These are phyloP conservation scores for Angophora floribunda DNA, from an alignment of 345 rosid genomes.

Conservation along the genomic window DNA sequence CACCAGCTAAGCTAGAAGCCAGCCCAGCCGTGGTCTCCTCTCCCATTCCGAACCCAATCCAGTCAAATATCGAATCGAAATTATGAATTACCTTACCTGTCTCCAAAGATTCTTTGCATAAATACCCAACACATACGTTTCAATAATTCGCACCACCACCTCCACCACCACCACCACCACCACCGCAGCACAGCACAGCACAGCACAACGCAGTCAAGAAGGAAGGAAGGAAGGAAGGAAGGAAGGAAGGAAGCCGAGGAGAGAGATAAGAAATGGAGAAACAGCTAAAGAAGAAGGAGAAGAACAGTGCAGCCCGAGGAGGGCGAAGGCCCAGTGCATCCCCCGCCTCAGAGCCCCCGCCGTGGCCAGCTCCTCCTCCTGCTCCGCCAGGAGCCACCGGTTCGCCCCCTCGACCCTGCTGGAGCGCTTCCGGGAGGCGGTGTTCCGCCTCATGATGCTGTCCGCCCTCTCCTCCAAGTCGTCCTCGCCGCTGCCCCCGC, in stretches of 20 bases:
- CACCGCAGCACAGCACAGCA: neutral
- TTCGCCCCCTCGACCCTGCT: constrained; percentile 1
- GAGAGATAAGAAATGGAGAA: neutral
- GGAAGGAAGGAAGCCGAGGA: neutral
- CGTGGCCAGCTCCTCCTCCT: neutral
- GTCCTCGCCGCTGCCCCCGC: neutral
- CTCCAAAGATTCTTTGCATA: neutral
- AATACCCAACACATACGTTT: neutral
- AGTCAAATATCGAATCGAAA: neutral
- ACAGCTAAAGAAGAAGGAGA: neutral
- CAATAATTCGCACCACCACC: neutral
- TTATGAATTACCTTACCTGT: neutral
- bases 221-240: neutral
- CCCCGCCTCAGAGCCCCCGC: neutral
- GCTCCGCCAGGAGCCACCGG: neutral
- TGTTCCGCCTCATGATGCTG: constrained; percentile 46
- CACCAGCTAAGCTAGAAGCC: neutral
- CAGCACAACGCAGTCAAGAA: neutral
- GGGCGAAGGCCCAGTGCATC: constrained; percentile 4
- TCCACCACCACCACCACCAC: neutral
- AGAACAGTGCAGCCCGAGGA: neutral
- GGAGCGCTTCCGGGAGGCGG: constrained; percentile 3
- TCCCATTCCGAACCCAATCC: neutral
- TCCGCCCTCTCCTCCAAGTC: constrained; percentile 55
- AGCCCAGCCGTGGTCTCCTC: neutral